Base-by-base conservation (phyloP, 129 eudicot genomes). In the Ambrosia trifida region DNA sequence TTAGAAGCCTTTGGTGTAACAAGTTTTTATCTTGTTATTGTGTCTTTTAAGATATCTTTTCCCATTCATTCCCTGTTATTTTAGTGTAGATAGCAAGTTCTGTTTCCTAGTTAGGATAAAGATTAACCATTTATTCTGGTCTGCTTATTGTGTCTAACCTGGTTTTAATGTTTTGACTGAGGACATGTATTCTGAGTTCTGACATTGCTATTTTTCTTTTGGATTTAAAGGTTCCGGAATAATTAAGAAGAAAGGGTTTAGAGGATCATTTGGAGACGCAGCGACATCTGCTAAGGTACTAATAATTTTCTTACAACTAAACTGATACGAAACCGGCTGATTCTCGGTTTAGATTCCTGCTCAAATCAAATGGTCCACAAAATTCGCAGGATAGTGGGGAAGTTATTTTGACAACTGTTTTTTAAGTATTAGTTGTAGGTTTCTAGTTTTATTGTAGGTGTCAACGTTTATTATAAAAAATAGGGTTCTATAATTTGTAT, bases 251-350 rank as follows among this genome's bases (percentile, higher is more conserved):
- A 82, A 83, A 74, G 98, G 98, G 50, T 87, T 89, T 32, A 89
- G 84, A 63, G 96, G 95, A n/a, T 85, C 98, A 9, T 83, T 94
- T 24, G 78, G 69, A 73, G 98, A 89, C 45, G 96, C 98, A 32
- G 90, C 78, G 62, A 64, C 96, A 43, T 87, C 92, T 28, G 95
- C 98, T 53, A 94, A 89, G 98, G 98, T 87, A 80, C 47, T 59
- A 31, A 51, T 62, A 13, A 31, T 13, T 59, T 59, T 38, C 4
- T 59, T 56, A 28, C 24, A 47, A 73, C 70, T 62, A 33, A 51
- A n/a, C n/a, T n/a, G n/a, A n/a, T n/a, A n/a, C n/a, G n/a, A n/a
- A n/a, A n/a, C n/a, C n/a, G n/a, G n/a, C n/a, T n/a, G n/a, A n/a
- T n/a, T n/a, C n/a, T n/a, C n/a, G n/a, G n/a, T n/a, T n/a, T n/a